Base-by-base conservation (phyloP, 306 rosid species). In the Senna siamea region DNA sequence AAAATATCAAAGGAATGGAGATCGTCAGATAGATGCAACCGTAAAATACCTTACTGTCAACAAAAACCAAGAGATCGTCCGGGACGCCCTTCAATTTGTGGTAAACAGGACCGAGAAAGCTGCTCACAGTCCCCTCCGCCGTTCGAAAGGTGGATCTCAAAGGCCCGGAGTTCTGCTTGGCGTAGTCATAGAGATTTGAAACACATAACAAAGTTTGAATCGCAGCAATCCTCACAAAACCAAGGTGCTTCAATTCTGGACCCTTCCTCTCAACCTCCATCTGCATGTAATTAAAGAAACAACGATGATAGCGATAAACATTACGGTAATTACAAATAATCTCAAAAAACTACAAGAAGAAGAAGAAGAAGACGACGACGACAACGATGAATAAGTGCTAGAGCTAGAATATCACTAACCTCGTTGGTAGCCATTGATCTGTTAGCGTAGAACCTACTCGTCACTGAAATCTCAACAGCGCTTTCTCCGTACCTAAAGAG, bases 151-250 rank as follows among this genome's bases (percentile, higher is more conserved):
- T 38, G 30, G 94, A 83, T 86, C 92, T 80, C 78, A 91, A 50
- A 77, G 94, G 82, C 14, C 96, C 95, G 0, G 91, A 88, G 58
- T 89, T 91, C 56, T 75, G 82, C 81, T 91, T 94, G 11, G 93
- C 90, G 57, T 82, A 94, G 20, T 76, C 89, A 70, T 88, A 91
- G 40, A 94, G 82, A 81, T 72, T 80, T 60, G 86, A 84, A 15
- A 79, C 78, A 56, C 84, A 75, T 17, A 71, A 75, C 56, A 76
- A 76, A 28, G 88, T 66, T 34, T 78, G 89, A 75, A 92, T 77
- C 40, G 89, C 85, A 48, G 80, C 89, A 14, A 79, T 46, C 80
- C 88, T 89, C 66, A 85, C 86, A 83, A 86, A 79, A 12, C 89
- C 87, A 19, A 93, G 77, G 19, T 83, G 90, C 81, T 86, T 89